A percentile compares a stretch with the other conserved stretches of the same genome.
These are phyloP conservation scores for Dothideomycetes sp. DNA, from an alignment of 2,329 filamentous ascomycete species.

Conservation along the genomic window DNA sequence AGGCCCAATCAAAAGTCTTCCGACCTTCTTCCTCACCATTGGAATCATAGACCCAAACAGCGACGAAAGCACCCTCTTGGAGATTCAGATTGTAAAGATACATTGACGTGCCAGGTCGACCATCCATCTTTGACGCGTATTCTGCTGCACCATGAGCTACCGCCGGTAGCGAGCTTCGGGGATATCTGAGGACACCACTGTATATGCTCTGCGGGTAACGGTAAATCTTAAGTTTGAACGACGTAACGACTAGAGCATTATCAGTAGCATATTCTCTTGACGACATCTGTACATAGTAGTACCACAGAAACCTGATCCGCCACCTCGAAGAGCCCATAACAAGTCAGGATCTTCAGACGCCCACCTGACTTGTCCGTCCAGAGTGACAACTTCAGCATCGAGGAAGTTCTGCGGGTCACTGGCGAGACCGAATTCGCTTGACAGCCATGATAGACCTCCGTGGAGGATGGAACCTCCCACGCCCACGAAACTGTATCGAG, in stretches of 20 bases:
- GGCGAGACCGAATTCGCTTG: slow-evolving; percentile 29
- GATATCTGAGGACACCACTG: not conserved
- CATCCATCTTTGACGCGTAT: not conserved
- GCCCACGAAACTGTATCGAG: slow-evolving; percentile 31
- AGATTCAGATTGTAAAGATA: slow-evolving; percentile 4
- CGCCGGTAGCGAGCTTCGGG: not conserved
- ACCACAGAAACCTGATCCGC: slow-evolving; percentile 29
- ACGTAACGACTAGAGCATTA: not conserved
- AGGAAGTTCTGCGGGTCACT: slow-evolving; percentile 34
- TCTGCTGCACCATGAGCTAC: not conserved
- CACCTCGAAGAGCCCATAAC: slow-evolving; percentile 34
- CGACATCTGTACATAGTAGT: too few species aligned
- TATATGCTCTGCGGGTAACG: not conserved
- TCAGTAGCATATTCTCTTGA: too few species aligned
- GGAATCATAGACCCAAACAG: not conserved
- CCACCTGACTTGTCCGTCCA: slow-evolving; percentile 31
- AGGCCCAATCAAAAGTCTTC: slow-evolving; percentile 1
- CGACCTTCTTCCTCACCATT: slow-evolving; percentile 1
- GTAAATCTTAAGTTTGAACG: not conserved
- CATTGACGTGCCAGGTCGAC: not conserved
- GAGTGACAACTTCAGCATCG: slow-evolving; percentile 31
- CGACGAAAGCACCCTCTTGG: not conserved
- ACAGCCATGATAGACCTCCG: slow-evolving; percentile 34
- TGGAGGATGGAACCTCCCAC: slow-evolving; percentile 30
- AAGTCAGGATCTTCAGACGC: slow-evolving; percentile 32